Evolutionary conservation across 2,329 filamentous ascomycete genomes (phyloP), one percentile per base, ranked within the genome.

Genomic region (Neofusicoccum sp.): DNA sequence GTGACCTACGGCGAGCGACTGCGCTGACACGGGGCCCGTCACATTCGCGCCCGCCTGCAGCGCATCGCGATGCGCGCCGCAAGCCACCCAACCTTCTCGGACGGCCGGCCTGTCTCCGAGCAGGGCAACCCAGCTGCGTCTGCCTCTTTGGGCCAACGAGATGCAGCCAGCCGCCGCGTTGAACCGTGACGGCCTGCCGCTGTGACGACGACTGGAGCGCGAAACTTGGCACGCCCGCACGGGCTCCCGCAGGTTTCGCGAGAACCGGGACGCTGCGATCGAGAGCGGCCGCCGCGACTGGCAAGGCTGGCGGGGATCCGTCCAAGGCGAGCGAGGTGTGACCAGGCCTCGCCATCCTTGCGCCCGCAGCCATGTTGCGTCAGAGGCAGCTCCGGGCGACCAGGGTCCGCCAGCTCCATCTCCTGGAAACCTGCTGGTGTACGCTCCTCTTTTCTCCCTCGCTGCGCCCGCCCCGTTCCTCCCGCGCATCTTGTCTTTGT

Each of bases 291-390:
- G 30, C 26, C 16, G 8, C 26, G 33, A 36, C 51, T 31, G 51
- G 38, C 51, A 56, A 33, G 51, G 51, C 51, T 56, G 51, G 26
- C 36, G 36, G 38, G 51, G 12, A 24, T 16, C 51, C 11, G n/a
- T 33, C 14, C 36, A 56, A 26, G 51, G 36, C 34, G 31, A 14
- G 36, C 34, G 31, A 14, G 16, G 38, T 43, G 38, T 56, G 51
- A 31, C 51, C 51, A 56, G 51, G 20, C 20, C 20, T 6, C 51
- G 51, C 7, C 26, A 28, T 43, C n/a, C 16, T 56, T 20, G 20
- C 20, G 51, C 40, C 51, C 51, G 51, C 51, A 54, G 58, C 58
- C 48, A 53, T 53, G 38, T 61, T 61, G 58, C 58, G 58, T 61
- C 58, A 61, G 58, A 61, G 48, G 58, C 48, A 20, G 41, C 20